Conservation (phyloP, 139 green algal genomes). For the Micractinium conductrix region DNA sequence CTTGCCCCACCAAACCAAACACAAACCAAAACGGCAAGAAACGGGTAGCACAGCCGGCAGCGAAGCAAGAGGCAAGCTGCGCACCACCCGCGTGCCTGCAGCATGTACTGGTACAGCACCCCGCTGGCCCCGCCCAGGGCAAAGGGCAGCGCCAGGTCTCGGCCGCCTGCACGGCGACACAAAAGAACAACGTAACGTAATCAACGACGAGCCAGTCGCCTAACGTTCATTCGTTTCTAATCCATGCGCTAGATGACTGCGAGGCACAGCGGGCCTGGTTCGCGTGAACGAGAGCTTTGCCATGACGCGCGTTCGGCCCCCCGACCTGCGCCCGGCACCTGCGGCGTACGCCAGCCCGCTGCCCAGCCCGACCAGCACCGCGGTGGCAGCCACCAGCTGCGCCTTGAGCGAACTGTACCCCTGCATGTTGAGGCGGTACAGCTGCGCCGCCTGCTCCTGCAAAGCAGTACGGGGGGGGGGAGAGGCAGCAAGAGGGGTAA, state of each 20-base stretch:
- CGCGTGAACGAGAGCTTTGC: too few relatives aligned
- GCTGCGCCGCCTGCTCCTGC: conserved; percentile 63
- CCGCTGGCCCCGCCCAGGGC: conserved; percentile 62
- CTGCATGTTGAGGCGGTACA: conserved; percentile 65
- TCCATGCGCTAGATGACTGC: too few relatives aligned
- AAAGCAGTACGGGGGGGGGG: not conserved
- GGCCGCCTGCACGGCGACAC: too few relatives aligned
- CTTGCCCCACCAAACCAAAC: not conserved
- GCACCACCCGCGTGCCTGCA: conserved; percentile 69
- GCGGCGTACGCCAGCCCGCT: conserved; percentile 49
- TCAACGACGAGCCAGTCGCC: too few relatives aligned
- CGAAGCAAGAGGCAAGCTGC: too few relatives aligned
- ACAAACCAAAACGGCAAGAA: not conserved
- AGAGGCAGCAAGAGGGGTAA: not conserved
- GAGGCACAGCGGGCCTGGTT: too few relatives aligned
- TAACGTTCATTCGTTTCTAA: too few relatives aligned
- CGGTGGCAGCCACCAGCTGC: conserved; percentile 65
- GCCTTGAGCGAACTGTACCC: conserved; percentile 75
- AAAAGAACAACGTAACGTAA: too few relatives aligned
- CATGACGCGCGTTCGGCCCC: too few relatives aligned
- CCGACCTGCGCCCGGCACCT: too few relatives aligned
- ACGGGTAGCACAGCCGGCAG: too few relatives aligned
- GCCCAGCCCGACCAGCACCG: conserved; percentile 64
- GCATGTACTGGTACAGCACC: conserved; percentile 76
- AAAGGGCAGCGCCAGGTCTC: conserved; percentile 71